Percentiles rank a stretch among this genome's conserved stretches.
These are phyloP conservation scores for Solanum gandarillasii DNA, from an alignment of 257 asterid genomes.

Conservation along the genomic window DNA sequence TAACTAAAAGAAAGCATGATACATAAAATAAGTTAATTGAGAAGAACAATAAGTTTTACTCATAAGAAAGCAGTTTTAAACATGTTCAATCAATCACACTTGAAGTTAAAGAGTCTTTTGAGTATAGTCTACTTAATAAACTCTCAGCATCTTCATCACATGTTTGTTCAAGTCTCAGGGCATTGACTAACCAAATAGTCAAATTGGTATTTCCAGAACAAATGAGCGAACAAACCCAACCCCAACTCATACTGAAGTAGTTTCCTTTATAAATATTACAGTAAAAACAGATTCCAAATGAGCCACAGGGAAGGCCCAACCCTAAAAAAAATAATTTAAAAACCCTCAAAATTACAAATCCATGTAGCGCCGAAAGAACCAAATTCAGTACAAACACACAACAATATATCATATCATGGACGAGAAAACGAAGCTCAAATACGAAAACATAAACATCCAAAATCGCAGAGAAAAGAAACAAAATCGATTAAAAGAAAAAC, in stretches of 20 bases:
- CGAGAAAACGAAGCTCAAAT: too few relatives aligned
- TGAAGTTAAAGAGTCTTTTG: background rate
- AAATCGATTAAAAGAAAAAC: too few relatives aligned
- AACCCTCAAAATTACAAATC: background rate
- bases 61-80: background rate
- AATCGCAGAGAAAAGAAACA: too few relatives aligned
- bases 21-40: background rate
- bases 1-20: background rate
- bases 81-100: background rate
- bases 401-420: too few relatives aligned
- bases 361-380: background rate
- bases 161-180: background rate
- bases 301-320: background rate
- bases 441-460: too few relatives aligned
- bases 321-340: background rate
- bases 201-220: too few relatives aligned
- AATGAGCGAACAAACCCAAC: too few relatives aligned
- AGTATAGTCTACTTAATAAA: background rate
- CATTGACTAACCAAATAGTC: too few relatives aligned
- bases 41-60: background rate
- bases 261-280: too few relatives aligned
- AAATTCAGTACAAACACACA: too few relatives aligned
- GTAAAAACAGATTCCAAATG: too few relatives aligned
- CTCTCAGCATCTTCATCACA: background rate
- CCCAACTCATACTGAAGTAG: background rate